Base-by-base conservation (phyloP, 805 yeast species). In the Teunomyces funiuensis region DNA sequence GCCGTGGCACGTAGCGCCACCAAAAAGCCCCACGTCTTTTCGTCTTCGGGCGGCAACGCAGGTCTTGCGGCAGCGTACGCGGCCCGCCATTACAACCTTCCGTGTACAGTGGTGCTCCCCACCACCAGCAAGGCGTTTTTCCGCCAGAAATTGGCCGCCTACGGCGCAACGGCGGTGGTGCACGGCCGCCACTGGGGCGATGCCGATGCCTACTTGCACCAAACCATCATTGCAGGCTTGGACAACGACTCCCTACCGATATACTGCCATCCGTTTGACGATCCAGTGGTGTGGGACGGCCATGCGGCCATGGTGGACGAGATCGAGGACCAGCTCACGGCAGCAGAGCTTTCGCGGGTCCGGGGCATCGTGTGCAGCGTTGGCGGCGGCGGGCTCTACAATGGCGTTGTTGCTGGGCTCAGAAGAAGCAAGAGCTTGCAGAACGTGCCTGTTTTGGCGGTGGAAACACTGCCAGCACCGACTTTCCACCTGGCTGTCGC, bases 21-120 rank as follows among this genome's bases (percentile, higher is more conserved):
- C 20, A 33, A 29, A 6, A 49, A 47, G 4, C 51, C 61, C 16
- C 45, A 51, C 6, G 60, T 60, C 3, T 57, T 50, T 39, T 52
- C 62, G 2, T 58, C 65, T 4, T 59, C 66, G 2, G 69, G 67
- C n/a, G 68, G 67, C 2, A 63, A 63, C 46, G 69, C 68, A 0
- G 69, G 67, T 1, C 39, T 63, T 16, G 67, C 69, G 3, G 66
- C 66, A 15, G 69, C 67, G 3, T 58, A 55, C 29, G 52, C 59
- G 9, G 48, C 58, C 19, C 51, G 41, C 36, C 39, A 37, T 40
- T 59, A 47, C 40, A 38, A 39, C 7, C 45, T 58, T 3, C 40
- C 47, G 18, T 63, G 67, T 39, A 62, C 66, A 3, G 69, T 63
- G 17, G 66, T 61, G 3, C 42, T 63, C 13, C 69, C 69, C 0